phyloP scores from a whole-genome alignment of 176 grass and related monocot species.

The Dactylis glomerata region DNA sequence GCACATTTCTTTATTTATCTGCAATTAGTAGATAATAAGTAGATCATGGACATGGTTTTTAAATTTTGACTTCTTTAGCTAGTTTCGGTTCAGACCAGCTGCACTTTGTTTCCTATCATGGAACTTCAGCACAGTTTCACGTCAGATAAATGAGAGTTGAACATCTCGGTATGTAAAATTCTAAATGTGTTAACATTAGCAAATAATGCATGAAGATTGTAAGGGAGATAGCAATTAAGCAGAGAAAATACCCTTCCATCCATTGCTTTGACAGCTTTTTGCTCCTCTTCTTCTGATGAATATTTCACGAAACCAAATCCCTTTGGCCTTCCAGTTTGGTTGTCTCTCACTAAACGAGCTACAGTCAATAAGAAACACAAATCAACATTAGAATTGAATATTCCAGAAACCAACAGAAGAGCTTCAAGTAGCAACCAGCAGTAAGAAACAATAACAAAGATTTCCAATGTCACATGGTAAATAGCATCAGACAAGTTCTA shows the following conservation, averaged over 20 bases:
- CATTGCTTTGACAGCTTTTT: conserved; percentile 57
- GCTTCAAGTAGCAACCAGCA: not conserved
- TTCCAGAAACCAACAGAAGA: no score
- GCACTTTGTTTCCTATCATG: not conserved
- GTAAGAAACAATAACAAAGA: not conserved
- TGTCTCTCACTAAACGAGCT: conserved; percentile 42
- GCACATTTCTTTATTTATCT: no score
- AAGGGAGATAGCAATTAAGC: not conserved
- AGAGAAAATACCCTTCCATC: conserved; percentile 46
- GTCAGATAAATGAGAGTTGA: not conserved
- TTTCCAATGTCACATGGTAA: not conserved
- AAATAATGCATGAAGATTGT: not conserved
- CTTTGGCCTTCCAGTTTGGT: conserved; percentile 42
- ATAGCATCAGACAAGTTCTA: not conserved
- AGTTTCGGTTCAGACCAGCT: conserved; percentile 1
- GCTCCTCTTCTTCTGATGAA: conserved; percentile 30
- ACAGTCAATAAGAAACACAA: not conserved
- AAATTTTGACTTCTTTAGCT: not conserved
- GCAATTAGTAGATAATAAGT: no score
- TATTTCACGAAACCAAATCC: conserved; percentile 65
- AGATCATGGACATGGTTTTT: not conserved
- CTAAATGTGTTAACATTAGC: not conserved
- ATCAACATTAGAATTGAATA: not conserved
- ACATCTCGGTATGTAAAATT: not conserved
- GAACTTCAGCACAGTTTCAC: not conserved